Evolutionary conservation across 2,329 filamentous ascomycete genomes (phyloP).

Genomic region (Verticillium albo-atrum): DNA sequence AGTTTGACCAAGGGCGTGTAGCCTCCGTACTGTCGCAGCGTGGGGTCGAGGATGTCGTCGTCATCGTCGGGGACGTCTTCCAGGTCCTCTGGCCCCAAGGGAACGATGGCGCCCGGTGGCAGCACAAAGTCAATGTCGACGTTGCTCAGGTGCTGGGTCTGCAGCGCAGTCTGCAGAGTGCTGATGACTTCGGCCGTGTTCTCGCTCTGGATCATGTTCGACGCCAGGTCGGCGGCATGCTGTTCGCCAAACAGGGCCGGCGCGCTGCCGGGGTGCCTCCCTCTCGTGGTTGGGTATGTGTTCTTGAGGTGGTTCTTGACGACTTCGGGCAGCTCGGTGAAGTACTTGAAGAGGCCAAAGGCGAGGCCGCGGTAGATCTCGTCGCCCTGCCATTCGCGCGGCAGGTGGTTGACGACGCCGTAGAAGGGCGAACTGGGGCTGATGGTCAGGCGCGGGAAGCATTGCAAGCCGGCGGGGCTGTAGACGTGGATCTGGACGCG

Average conservation of each 20-base stretch:
- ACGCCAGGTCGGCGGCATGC: slow-evolving; percentile 87
- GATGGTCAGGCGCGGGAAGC: slow-evolving; percentile 86
- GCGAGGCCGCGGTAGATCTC: slow-evolving; percentile 88
- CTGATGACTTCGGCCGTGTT: slow-evolving; percentile 68
- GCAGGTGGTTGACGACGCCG: slow-evolving; percentile 81
- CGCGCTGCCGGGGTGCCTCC: slow-evolving; percentile 57
- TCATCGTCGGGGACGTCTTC: slow-evolving; percentile 58
- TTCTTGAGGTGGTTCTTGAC: slow-evolving; percentile 69
- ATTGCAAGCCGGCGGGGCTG: slow-evolving; percentile 81
- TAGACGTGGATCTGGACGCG: slow-evolving; percentile 94
- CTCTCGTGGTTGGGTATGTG: slow-evolving; percentile 47
- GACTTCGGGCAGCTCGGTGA: slow-evolving; percentile 73
- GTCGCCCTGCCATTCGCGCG: slow-evolving; percentile 92
- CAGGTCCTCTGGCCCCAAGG: slow-evolving; percentile 54
- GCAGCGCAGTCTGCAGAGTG: slow-evolving; percentile 70
- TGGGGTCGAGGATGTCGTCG: slow-evolving; percentile 62
- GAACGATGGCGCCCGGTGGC: slow-evolving; percentile 71
- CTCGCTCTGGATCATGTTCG: slow-evolving; percentile 77
- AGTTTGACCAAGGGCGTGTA: slow-evolving; percentile 74
- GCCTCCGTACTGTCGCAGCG: slow-evolving; percentile 65
- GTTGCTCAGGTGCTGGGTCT: slow-evolving; percentile 78
- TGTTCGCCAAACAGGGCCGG: slow-evolving; percentile 79
- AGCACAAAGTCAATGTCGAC: slow-evolving; percentile 84
- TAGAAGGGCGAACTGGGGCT: slow-evolving; percentile 92
- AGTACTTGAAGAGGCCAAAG: slow-evolving; percentile 92